Conservation (phyloP, 768 basidiomycete genomes). For the Termitomyces sp. region DNA sequence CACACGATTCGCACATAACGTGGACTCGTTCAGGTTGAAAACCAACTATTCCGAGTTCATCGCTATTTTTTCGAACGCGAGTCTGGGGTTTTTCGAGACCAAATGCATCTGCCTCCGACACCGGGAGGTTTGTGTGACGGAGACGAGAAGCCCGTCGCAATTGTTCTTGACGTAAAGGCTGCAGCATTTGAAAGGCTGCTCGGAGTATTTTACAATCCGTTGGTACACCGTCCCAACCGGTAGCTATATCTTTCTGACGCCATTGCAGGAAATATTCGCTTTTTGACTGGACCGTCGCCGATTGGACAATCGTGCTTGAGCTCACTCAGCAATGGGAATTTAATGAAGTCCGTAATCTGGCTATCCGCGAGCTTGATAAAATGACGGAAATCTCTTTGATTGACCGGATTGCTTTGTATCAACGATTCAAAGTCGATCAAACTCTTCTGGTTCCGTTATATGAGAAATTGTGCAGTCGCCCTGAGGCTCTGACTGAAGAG, state of each 20-base stretch:
- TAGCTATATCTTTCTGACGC: not conserved
- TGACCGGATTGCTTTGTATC: conserved; percentile 41
- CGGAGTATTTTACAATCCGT: conserved; percentile 57
- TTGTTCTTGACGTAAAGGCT: conserved; percentile 31
- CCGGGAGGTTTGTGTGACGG: conserved; percentile 28
- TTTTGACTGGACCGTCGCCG: conserved; percentile 40
- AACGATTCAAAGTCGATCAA: conserved; percentile 41
- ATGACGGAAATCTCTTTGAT: conserved; percentile 3
- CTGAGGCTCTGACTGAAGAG: conserved; percentile 40
- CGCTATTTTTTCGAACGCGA: conserved; percentile 62
- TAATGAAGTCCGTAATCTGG: conserved; percentile 35
- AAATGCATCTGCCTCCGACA: conserved; percentile 24
- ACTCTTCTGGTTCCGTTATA: conserved; percentile 48
- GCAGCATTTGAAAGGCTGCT: conserved; percentile 40
- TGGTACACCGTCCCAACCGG: conserved; percentile 8
- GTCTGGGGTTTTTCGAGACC: conserved; percentile 38
- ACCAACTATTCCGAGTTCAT: conserved; percentile 51
- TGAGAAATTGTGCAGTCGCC: conserved; percentile 42
- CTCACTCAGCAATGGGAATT: conserved; percentile 48
- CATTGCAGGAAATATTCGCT: conserved; percentile 44
- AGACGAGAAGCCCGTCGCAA: conserved; percentile 31
- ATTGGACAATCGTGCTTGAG: conserved; percentile 50
- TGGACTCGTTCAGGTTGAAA: conserved; percentile 39
- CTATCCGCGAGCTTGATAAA: conserved; percentile 33
- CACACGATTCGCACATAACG: not conserved